phyloP scores from a whole-genome alignment of 768 basidiomycete genomes.

The Amanita rimosa region DNA sequence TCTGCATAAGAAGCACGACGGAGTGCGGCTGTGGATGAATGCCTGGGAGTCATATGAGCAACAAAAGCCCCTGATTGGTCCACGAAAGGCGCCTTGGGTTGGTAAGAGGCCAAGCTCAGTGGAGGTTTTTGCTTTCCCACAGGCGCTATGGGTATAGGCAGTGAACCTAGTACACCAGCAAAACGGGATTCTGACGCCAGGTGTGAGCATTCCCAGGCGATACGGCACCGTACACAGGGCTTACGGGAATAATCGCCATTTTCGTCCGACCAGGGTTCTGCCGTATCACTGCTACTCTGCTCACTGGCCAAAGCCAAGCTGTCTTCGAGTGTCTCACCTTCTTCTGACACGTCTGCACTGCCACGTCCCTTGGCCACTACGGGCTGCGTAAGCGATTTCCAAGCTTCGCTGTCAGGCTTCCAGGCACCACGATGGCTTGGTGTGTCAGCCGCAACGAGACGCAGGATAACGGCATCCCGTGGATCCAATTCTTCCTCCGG shows the following conservation, averaged over 20 bases:
- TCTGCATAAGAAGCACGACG: conserved; percentile 58
- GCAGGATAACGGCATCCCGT: conserved; percentile 41
- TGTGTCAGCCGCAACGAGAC: conserved; percentile 55
- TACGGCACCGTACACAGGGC: neutral
- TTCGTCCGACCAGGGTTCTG: conserved; percentile 5
- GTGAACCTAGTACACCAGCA: conserved; percentile 36
- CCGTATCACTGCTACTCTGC: neutral
- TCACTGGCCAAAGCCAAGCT: neutral
- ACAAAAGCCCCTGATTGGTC: conserved; percentile 21
- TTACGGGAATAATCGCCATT: conserved; percentile 8
- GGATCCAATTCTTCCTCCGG: conserved; percentile 8
- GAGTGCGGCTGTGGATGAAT: conserved; percentile 33
- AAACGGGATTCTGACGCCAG: conserved; percentile 5
- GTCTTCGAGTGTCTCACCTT: conserved; percentile 10
- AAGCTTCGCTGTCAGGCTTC: conserved; percentile 52
- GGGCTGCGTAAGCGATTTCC: conserved; percentile 46
- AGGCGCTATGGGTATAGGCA: conserved; percentile 51
- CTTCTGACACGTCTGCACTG: conserved; percentile 21
- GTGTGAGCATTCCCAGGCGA: neutral
- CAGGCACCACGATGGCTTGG: conserved; percentile 67
- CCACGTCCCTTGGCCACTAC: conserved; percentile 15
- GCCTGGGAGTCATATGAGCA: conserved; percentile 18
- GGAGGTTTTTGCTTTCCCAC: conserved; percentile 21
- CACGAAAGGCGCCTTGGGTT: conserved; percentile 34
- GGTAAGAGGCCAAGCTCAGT: conserved; percentile 48